phyloP scores from a whole-genome alignment of 352 stramenopile species.

The Globisporangium takayamanum region DNA sequence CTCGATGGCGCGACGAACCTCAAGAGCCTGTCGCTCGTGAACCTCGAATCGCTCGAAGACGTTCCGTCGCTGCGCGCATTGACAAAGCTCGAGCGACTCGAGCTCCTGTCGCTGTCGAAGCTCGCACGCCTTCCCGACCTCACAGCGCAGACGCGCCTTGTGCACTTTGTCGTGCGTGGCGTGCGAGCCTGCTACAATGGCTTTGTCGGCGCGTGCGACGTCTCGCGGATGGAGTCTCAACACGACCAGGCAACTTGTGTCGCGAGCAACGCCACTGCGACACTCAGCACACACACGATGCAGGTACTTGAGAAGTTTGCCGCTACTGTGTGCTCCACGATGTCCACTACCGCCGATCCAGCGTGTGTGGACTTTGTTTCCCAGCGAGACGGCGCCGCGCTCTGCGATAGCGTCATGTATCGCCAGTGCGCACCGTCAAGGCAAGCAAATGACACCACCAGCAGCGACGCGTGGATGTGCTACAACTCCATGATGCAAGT shows the following conservation, averaged over 20 bases:
- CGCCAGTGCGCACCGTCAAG: conserved; percentile 5
- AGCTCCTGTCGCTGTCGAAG: conserved; percentile 14
- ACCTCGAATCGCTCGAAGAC: conserved; percentile 8
- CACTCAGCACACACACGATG: background rate
- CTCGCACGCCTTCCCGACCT: conserved; percentile 23
- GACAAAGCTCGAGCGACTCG: conserved; percentile 17
- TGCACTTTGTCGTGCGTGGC: conserved; percentile 15
- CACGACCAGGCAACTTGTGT: conserved; percentile 6
- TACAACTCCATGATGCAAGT: conserved; percentile 20
- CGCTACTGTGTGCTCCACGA: background rate
- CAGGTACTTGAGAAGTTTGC: conserved; percentile 1
- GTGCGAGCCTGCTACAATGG: conserved; percentile 30
- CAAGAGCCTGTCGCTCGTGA: conserved; percentile 23
- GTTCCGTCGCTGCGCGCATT: conserved; percentile 23
- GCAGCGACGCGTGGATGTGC: conserved; percentile 16
- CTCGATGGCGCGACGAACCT: conserved; percentile 27
- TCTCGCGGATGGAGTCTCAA: conserved; percentile 13
- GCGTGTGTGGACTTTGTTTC: background rate
- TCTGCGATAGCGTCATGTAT: conserved; percentile 14
- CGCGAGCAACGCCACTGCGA: background rate
- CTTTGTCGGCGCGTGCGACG: conserved; percentile 21
- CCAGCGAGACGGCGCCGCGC: background rate
- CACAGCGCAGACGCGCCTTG: conserved; percentile 9
- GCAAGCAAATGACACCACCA: background rate
- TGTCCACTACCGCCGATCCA: background rate